These are phyloP conservation scores for Naganishia sp. DNA, from an alignment of 1,284 basidiomycete species.

Conservation along the genomic window DNA sequence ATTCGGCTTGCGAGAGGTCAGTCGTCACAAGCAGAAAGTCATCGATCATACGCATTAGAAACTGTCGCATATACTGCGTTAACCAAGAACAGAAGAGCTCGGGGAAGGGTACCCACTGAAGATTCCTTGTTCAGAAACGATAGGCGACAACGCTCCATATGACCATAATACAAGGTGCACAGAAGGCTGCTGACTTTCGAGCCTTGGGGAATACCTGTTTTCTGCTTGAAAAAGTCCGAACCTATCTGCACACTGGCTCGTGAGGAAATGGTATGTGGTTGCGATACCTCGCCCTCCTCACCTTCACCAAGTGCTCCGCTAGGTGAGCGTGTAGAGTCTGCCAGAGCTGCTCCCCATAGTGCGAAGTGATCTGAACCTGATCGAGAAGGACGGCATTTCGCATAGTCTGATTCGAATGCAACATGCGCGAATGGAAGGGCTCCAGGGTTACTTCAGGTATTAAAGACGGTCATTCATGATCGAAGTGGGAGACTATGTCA, in stretches of 20 bases:
- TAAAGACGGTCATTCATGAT: neutral
- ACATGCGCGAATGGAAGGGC: constrained; percentile 20
- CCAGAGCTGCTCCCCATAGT: constrained; percentile 16
- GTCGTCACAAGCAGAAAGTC: constrained; percentile 91
- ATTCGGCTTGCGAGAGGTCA: constrained; percentile 62
- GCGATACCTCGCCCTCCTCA: neutral
- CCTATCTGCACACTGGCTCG: constrained; percentile 60
- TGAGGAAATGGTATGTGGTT: no score
- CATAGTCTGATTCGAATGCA: constrained; percentile 57
- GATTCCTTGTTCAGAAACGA: constrained; percentile 62
- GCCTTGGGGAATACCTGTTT: constrained; percentile 92
- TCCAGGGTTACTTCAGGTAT: neutral
- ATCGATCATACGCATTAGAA: constrained; percentile 82
- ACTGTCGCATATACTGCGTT: constrained; percentile 55
- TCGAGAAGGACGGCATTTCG: constrained; percentile 83
- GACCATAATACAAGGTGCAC: constrained; percentile 91
- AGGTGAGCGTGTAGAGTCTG: constrained; percentile 11
- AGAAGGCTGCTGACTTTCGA: constrained; percentile 84
- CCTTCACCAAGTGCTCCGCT: constrained; percentile 17
- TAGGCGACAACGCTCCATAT: constrained; percentile 72
- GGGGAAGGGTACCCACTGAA: constrained; percentile 60
- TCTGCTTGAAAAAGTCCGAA: constrained; percentile 74
- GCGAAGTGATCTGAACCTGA: constrained; percentile 58
- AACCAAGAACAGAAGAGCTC: constrained; percentile 11
- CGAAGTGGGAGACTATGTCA: neutral